Evolutionary conservation across 2,329 filamentous ascomycete species (phyloP), one percentile per base, ranked within the genome.

Genomic region (Lithohypha guttulata): DNA sequence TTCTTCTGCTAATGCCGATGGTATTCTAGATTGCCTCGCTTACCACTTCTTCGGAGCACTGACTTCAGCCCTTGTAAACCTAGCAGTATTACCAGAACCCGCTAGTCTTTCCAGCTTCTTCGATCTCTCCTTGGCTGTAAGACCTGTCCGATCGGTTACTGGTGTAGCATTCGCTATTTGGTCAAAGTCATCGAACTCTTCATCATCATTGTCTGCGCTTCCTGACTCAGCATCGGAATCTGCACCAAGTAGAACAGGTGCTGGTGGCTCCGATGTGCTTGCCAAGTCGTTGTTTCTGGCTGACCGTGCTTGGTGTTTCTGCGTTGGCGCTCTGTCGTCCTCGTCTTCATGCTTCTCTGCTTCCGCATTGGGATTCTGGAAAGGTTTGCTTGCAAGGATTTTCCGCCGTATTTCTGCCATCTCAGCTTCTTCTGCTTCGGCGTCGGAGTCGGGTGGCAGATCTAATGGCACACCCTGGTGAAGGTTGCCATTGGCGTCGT

Each of bases 321-420:
- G 0, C 73, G 75, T 21, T 57, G 55, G 42, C 71, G 70, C 49
- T 78, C 79, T 46, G 63, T 44, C 7, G 70, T 14, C 36, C 39
- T 14, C 36, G 28, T 21, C 14, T 7, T 63, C 8, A 23, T 21
- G 10, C 5, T 27, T 27, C 17, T 50, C 45, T 13, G 53, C 50
- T 6, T 30, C 17, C 9, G 43, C 25, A 17, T 43, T 33, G 11
- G 60, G 57, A 48, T 83, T 83, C 28, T 81, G 66, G 54, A 98
- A 98, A 0, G 86, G 77, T 56, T 89, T 95, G 5, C 89, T 94
- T 5, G 81, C 82, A 2, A 98, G 72, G n/a, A 96, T 85, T 51
- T 84, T 84, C 39, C 81, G 77, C 34, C 91, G 75, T 37, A 98
- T 79, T 54, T 93, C 87, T 23, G 84, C 87, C 87, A 96, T 96